Evolutionary conservation across 2,329 filamentous ascomycete genomes (phyloP).

Genomic region (Apiospora aurea): DNA sequence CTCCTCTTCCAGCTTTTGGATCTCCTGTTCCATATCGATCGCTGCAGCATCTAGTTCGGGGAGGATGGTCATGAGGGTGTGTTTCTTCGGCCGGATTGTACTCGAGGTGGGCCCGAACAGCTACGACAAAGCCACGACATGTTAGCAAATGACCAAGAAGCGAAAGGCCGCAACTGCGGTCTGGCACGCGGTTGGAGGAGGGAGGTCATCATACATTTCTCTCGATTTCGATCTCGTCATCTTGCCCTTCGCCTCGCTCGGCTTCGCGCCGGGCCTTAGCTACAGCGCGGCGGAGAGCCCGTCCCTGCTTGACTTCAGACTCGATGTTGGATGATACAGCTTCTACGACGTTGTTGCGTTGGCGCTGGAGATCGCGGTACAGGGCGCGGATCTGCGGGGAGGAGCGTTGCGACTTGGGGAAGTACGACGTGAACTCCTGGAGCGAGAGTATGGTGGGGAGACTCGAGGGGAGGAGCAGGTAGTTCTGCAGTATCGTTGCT

Average conservation of each 20-base stretch:
- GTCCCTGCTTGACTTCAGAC: slow-evolving; percentile 68
- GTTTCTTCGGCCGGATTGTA: slow-evolving; percentile 55
- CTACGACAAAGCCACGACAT: slow-evolving; percentile 46
- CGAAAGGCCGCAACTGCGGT: neutral
- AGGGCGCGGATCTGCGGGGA: slow-evolving; percentile 73
- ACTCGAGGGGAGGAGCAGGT: slow-evolving; percentile 78
- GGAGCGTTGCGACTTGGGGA: slow-evolving; percentile 71
- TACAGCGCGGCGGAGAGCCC: slow-evolving; percentile 64
- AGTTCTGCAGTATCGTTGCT: slow-evolving; percentile 76
- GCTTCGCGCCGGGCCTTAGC: slow-evolving; percentile 59
- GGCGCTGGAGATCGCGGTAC: slow-evolving; percentile 80
- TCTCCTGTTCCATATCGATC: slow-evolving; percentile 70
- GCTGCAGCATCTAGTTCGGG: slow-evolving; percentile 74
- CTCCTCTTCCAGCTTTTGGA: slow-evolving; percentile 70
- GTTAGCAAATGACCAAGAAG: neutral
- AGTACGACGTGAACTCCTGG: slow-evolving; percentile 77
- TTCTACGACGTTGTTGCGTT: slow-evolving; percentile 74
- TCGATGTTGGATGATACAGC: slow-evolving; percentile 70
- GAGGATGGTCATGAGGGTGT: slow-evolving; percentile 70
- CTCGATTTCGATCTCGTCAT: slow-evolving; percentile 71
- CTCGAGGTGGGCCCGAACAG: slow-evolving; percentile 62
- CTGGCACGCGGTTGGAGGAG: neutral
- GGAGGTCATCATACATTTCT: slow-evolving; percentile 53
- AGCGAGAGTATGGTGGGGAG: slow-evolving; percentile 77
- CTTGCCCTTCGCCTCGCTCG: slow-evolving; percentile 62